Evolutionary conservation across 2,329 filamentous ascomycete genomes (phyloP).

Genomic region (Claviceps humidiphila): DNA sequence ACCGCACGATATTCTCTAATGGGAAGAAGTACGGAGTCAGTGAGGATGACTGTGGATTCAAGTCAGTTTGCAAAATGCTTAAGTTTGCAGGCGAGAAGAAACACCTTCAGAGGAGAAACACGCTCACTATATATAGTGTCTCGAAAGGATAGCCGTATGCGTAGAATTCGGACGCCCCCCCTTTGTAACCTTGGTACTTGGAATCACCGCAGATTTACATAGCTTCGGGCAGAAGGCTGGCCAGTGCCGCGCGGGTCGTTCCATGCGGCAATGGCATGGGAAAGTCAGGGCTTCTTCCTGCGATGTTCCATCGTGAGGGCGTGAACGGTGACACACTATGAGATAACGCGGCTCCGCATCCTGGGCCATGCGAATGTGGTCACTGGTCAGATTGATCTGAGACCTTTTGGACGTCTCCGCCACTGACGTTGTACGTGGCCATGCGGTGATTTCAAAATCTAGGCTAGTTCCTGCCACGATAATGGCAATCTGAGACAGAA

Average conservation of each 20-base stretch:
- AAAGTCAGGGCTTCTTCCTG: neutral
- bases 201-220: no score
- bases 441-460: neutral
- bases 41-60: no score
- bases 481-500: neutral
- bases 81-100: no score
- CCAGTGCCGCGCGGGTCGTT: neutral
- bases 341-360: neutral
- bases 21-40: neutral
- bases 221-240: neutral
- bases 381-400: neutral
- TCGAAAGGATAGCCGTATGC: neutral
- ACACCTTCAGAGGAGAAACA: neutral
- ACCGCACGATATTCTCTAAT: neutral
- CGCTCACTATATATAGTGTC: slow-evolving; percentile 1
- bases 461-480: neutral
- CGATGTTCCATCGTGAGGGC: neutral
- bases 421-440: neutral
- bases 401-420: neutral
- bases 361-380: no score
- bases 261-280: neutral
- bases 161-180: neutral
- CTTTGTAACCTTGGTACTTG: neutral
- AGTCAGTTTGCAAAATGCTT: neutral
- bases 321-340: neutral